Evolutionary conservation across 2,329 filamentous ascomycete species (phyloP).

Genomic region (Pestalotiopsis fici): DNA sequence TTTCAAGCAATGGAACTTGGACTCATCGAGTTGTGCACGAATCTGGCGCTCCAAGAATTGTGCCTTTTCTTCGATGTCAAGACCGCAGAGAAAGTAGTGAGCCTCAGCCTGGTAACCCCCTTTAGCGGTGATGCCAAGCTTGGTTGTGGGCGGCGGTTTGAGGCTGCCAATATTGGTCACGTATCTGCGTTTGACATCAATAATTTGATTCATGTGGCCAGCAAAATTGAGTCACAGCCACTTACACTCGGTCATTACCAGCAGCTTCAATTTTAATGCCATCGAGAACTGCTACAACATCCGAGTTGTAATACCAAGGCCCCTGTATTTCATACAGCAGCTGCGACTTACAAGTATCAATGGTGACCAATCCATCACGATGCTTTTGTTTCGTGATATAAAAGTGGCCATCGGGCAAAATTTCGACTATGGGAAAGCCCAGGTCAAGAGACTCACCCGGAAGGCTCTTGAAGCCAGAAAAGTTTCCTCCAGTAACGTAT

Average conservation of each 20-base stretch:
- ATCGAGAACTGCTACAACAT: slow-evolving; percentile 37
- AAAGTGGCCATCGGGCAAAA: neutral
- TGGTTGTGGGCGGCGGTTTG: slow-evolving; percentile 17
- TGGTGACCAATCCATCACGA: slow-evolving; percentile 18
- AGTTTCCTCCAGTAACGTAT: slow-evolving; percentile 45
- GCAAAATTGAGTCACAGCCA: too few species aligned
- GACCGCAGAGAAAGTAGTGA: slow-evolving; percentile 2
- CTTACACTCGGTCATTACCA: too few species aligned
- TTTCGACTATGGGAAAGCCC: slow-evolving; percentile 14
- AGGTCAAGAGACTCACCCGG: slow-evolving; percentile 24
- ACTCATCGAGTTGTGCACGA: too few species aligned
- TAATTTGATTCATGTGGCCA: too few species aligned
- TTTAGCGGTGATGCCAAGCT: slow-evolving; percentile 2
- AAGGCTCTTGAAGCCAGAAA: slow-evolving; percentile 38
- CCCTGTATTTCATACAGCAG: slow-evolving; percentile 48
- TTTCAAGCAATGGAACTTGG: too few species aligned
- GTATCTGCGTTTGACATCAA: too few species aligned
- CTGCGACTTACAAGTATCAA: slow-evolving; percentile 34
- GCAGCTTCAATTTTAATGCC: slow-evolving; percentile 29
- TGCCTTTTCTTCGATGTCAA: slow-evolving; percentile 12
- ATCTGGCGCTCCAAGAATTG: slow-evolving; percentile 22
- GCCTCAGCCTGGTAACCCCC: slow-evolving; percentile 12
- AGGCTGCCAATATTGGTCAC: too few species aligned
- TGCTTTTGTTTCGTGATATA: slow-evolving; percentile 20
- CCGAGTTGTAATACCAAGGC: slow-evolving; percentile 43